Evolutionary conservation across 208 protist genomes (phyloP).

Genomic region (Trypanosoma vivax): DNA sequence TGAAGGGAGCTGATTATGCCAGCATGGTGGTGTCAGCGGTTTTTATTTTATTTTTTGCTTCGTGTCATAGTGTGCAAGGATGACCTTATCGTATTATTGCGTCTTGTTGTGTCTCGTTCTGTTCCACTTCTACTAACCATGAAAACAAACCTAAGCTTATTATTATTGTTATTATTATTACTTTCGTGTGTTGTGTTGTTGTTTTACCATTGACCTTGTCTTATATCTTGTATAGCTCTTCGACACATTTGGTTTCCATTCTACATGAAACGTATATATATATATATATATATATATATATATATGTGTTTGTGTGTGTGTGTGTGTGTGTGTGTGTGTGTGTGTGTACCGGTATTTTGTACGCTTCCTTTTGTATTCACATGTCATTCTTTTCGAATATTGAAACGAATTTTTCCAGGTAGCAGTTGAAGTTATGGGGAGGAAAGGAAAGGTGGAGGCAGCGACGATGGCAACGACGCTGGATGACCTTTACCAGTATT

Average conservation of each 20-base stretch:
- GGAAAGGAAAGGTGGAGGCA: constrained; percentile 4
- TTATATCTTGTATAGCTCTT: too few species aligned
- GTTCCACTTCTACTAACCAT: too few species aligned
- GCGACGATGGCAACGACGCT: constrained; percentile 41
- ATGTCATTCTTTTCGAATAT: background rate
- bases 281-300: constrained; percentile 3
- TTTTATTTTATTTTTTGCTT: too few species aligned
- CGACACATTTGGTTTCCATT: background rate
- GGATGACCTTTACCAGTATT: constrained; percentile 75
- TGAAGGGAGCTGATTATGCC: too few species aligned
- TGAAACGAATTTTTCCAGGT: background rate
- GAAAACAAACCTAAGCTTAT: too few species aligned
- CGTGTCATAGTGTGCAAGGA: too few species aligned
- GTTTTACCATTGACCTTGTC: too few species aligned
- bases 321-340: constrained; percentile 9
- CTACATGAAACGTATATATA: background rate
- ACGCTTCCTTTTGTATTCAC: background rate
- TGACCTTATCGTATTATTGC: too few species aligned
- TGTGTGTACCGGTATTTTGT: constrained; percentile 3
- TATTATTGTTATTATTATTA: too few species aligned
- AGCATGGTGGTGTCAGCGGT: too few species aligned
- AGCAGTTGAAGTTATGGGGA: background rate
- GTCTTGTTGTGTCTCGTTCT: too few species aligned
- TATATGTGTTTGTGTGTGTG: constrained; percentile 1
- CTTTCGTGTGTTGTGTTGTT: too few species aligned